phyloP scores from a whole-genome alignment of 345 rosid species.

The Citrus maxima region DNA sequence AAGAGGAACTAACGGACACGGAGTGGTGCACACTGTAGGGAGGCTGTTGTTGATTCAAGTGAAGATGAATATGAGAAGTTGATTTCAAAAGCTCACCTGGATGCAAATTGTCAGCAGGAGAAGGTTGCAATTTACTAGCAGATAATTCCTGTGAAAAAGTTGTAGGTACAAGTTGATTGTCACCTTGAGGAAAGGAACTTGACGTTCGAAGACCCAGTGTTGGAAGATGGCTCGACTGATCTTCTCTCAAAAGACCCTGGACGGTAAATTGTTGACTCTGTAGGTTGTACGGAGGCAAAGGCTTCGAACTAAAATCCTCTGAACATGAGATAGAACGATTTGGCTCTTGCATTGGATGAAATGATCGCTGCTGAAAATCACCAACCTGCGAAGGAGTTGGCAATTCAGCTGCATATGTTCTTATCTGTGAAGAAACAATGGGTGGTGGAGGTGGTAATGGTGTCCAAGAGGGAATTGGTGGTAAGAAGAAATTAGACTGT shows the following conservation, averaged over 20 bases:
- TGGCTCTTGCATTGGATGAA: slow-evolving; percentile 21
- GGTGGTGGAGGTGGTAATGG: slow-evolving; percentile 27
- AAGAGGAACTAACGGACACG: slow-evolving; percentile 24
- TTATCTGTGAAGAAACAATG: slow-evolving; percentile 25
- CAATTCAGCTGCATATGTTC: slow-evolving; percentile 29
- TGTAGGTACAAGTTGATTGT: slow-evolving; percentile 17
- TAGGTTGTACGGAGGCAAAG: slow-evolving; percentile 16
- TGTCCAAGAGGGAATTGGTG: slow-evolving; percentile 27
- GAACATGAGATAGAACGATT: slow-evolving; percentile 19
- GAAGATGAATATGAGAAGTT: slow-evolving; percentile 36
- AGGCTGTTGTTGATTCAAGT: slow-evolving; percentile 32
- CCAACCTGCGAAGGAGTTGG: slow-evolving; percentile 29
- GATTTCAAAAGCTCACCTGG: slow-evolving; percentile 26
- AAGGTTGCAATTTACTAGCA: slow-evolving; percentile 25
- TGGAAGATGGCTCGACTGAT: slow-evolving; percentile 16
- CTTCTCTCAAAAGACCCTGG: slow-evolving; percentile 14
- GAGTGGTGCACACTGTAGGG: slow-evolving; percentile 20
- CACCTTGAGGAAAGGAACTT: slow-evolving; percentile 21
- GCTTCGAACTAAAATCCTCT: slow-evolving; percentile 21
- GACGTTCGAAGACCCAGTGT: slow-evolving; percentile 9
- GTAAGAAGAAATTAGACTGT: slow-evolving; percentile 24
- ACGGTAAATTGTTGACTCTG: slow-evolving; percentile 22
- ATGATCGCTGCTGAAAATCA: slow-evolving; percentile 29
- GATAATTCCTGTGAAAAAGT: slow-evolving; percentile 22
- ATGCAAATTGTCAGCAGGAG: slow-evolving; percentile 26